Evolutionary conservation across 805 yeast genomes (phyloP).

Genomic region (Candida pseudofarinosa): DNA sequence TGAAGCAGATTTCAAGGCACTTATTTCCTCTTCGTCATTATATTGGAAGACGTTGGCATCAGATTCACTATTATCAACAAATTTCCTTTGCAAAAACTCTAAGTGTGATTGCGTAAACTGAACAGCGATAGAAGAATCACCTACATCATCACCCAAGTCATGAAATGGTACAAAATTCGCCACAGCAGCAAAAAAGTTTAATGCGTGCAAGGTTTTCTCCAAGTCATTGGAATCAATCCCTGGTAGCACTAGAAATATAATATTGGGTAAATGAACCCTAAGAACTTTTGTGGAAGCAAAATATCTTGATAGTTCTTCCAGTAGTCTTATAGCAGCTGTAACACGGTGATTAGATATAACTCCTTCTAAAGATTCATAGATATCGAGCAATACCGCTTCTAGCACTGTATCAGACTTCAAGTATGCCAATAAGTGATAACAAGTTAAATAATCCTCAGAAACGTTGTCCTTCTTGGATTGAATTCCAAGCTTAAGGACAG

Average conservation of each 20-base stretch:
- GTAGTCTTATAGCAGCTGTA: slow-evolving; percentile 62
- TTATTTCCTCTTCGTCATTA: slow-evolving; percentile 44
- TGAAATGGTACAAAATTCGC: slow-evolving; percentile 70
- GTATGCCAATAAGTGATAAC: slow-evolving; percentile 61
- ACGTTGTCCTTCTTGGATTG: slow-evolving; percentile 64
- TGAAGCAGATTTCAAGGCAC: slow-evolving; percentile 70
- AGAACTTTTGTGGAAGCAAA: slow-evolving; percentile 61
- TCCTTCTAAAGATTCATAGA: slow-evolving; percentile 71
- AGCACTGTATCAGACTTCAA: slow-evolving; percentile 53
- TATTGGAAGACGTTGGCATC: slow-evolving; percentile 24
- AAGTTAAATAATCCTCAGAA: slow-evolving; percentile 53
- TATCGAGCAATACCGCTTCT: slow-evolving; percentile 57
- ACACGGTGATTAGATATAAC: slow-evolving; percentile 79
- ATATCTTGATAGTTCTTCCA: slow-evolving; percentile 61
- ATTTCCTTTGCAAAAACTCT: slow-evolving; percentile 44
- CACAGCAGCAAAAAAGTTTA: slow-evolving; percentile 65
- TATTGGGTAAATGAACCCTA: slow-evolving; percentile 74
- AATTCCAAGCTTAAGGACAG: slow-evolving; percentile 62
- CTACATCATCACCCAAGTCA: slow-evolving; percentile 49
- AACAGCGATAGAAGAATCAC: slow-evolving; percentile 31
- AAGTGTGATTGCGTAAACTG: slow-evolving; percentile 68
- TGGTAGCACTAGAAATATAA: slow-evolving; percentile 64
- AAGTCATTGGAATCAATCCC: slow-evolving; percentile 90
- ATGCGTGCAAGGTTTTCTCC: slow-evolving; percentile 61
- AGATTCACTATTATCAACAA: slow-evolving; percentile 24